Evolutionary conservation across 768 basidiomycete genomes (phyloP).

Genomic region (button mushroom (Agaricus bisporus)): DNA sequence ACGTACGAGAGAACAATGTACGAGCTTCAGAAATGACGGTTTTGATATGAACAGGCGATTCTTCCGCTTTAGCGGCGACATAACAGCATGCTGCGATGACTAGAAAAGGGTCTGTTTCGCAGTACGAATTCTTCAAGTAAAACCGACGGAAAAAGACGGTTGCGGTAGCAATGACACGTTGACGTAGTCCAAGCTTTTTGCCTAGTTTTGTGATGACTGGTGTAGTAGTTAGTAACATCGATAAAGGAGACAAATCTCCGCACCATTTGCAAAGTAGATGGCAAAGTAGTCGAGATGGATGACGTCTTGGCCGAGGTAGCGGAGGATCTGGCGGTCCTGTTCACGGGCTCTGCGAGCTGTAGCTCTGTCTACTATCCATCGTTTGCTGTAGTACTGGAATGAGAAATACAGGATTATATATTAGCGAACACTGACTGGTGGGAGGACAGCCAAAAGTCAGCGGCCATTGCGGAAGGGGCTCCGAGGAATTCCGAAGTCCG

Average conservation of each 20-base stretch:
- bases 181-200: slow-evolving; percentile 75
- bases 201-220: slow-evolving; percentile 84
- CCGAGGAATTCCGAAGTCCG: slow-evolving; percentile 2
- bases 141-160: slow-evolving; percentile 96
- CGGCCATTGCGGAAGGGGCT: slow-evolving; percentile 9
- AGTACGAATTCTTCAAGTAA: slow-evolving; percentile 92
- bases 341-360: slow-evolving; percentile 67
- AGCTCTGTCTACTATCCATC: slow-evolving; percentile 86
- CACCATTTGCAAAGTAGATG: slow-evolving; percentile 87
- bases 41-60: slow-evolving; percentile 93
- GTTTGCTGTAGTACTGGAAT: slow-evolving; percentile 51
- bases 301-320: slow-evolving; percentile 62
- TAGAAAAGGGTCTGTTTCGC: slow-evolving; percentile 92
- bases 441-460: slow-evolving; percentile 14
- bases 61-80: slow-evolving; percentile 95
- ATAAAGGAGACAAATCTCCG: slow-evolving; percentile 8
- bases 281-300: slow-evolving; percentile 75
- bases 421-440: slow-evolving; percentile 1
- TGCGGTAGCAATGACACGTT: slow-evolving; percentile 90
- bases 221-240: not conserved
- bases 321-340: slow-evolving; percentile 50
- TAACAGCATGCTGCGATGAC: slow-evolving; percentile 93
- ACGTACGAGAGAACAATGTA: slow-evolving; percentile 65
- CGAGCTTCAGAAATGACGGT: slow-evolving; percentile 82
- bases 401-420: slow-evolving; percentile 8